phyloP scores from a whole-genome alignment of 1,284 basidiomycete genomes.

The Boletus semigastroideus region DNA sequence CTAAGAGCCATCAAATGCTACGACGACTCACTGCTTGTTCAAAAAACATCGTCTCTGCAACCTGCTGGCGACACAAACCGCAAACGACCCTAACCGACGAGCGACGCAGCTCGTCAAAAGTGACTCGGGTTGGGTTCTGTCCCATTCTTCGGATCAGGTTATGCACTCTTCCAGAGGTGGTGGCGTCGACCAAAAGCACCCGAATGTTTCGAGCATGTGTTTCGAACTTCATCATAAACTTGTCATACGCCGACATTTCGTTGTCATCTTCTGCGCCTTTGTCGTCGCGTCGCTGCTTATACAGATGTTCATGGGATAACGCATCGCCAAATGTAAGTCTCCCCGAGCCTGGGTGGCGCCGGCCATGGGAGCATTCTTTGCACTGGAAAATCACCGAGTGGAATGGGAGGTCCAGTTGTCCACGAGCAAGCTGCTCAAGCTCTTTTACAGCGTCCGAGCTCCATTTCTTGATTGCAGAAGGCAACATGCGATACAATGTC shows the following conservation, averaged over 20 bases:
- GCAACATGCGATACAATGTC: neutral
- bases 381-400: constrained; percentile 17
- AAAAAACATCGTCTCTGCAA: constrained; percentile 9
- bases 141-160: constrained; percentile 15
- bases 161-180: constrained; percentile 8
- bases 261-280: too few relatives aligned
- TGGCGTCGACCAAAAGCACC: constrained; percentile 10
- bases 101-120: neutral
- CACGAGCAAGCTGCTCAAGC: constrained; percentile 6
- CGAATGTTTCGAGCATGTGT: neutral
- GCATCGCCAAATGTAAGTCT: constrained; percentile 11
- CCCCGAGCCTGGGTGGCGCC: too few relatives aligned
- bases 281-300: neutral
- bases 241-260: neutral
- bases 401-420: constrained; percentile 4
- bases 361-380: neutral
- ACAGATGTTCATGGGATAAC: constrained; percentile 13
- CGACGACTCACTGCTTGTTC: constrained; percentile 6
- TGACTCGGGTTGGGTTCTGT: constrained; percentile 5
- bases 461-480: constrained; percentile 8
- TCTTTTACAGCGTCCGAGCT: constrained; percentile 9
- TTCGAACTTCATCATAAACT: neutral
- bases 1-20: neutral
- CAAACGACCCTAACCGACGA: constrained; percentile 14
- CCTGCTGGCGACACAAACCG: constrained; percentile 5